These are phyloP conservation scores for Pyrenochaeta sp. DNA, from an alignment of 2,329 filamentous ascomycete species.

Conservation along the genomic window DNA sequence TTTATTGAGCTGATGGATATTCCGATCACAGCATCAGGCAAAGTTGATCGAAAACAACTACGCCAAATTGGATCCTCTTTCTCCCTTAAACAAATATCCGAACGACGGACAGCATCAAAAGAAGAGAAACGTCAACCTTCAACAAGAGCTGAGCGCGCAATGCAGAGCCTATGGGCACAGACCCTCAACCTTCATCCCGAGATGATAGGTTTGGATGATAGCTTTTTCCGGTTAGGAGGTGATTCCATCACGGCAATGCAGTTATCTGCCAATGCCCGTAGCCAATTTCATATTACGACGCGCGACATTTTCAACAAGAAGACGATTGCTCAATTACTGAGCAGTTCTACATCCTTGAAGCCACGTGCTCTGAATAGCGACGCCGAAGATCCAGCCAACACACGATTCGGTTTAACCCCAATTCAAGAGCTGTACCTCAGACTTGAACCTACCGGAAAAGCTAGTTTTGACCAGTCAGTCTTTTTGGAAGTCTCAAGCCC, in stretches of 20 bases:
- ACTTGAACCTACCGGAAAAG: conserved; percentile 16
- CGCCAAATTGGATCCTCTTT: too few species aligned
- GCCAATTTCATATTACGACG: conserved; percentile 12
- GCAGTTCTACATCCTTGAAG: background rate
- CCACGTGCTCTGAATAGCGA: conserved; percentile 1
- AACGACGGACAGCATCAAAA: conserved; percentile 29
- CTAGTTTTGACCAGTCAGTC: conserved; percentile 8
- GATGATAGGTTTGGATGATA: conserved; percentile 16
- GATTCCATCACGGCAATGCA: conserved; percentile 38
- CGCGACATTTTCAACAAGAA: conserved; percentile 27
- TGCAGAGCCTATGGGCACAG: background rate
- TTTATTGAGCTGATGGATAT: conserved; percentile 45
- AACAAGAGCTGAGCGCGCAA: conserved; percentile 10
- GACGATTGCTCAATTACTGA: conserved; percentile 16
- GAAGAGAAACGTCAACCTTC: too few species aligned
- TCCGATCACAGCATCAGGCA: conserved; percentile 17
- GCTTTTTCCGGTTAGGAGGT: conserved; percentile 32
- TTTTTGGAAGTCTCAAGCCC: conserved; percentile 27
- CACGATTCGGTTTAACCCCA: conserved; percentile 24
- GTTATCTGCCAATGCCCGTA: conserved; percentile 15
- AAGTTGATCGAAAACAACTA: conserved; percentile 26
- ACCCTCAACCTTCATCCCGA: conserved; percentile 29
- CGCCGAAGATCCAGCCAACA: conserved; percentile 8
- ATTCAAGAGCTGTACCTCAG: conserved; percentile 28
- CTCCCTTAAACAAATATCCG: too few species aligned